These are phyloP conservation scores for Colletotrichum simmondsii DNA, from an alignment of 2,329 filamentous ascomycete genomes.

Conservation along the genomic window DNA sequence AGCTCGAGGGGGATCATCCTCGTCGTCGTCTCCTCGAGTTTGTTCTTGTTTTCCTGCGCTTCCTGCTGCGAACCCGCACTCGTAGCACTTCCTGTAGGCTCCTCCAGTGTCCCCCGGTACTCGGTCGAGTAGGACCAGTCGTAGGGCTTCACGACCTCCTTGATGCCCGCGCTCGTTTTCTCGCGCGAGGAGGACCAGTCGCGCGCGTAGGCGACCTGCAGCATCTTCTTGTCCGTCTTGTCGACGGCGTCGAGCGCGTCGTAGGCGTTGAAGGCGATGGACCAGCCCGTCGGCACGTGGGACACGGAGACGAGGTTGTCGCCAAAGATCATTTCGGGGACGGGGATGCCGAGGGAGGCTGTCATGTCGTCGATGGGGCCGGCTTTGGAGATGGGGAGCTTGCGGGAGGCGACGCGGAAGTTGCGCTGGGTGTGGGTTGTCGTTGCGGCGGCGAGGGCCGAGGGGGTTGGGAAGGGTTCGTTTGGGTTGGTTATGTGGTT, in stretches of 20 bases:
- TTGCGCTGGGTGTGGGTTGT: conserved; percentile 67
- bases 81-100: neutral
- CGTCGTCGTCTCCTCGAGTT: conserved; percentile 36
- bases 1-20: conserved; percentile 83
- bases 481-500: conserved; percentile 54
- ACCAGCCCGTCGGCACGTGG: conserved; percentile 81
- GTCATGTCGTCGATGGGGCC: conserved; percentile 90
- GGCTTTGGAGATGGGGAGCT: conserved; percentile 94
- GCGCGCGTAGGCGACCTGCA: conserved; percentile 91
- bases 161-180: conserved; percentile 86
- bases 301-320: conserved; percentile 86
- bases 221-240: conserved; percentile 91
- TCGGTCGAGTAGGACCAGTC: conserved; percentile 98
- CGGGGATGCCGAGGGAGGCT: conserved; percentile 81
- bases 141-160: conserved; percentile 93
- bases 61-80: conserved; percentile 9
- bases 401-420: conserved; percentile 84
- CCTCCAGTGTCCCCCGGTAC: conserved; percentile 78
- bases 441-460: conserved; percentile 64
- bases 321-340: conserved; percentile 99
- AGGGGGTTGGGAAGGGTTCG: conserved; percentile 66
- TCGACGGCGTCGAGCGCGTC: conserved; percentile 92
- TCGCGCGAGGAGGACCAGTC: conserved; percentile 80
- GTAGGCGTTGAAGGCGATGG: conserved; percentile 82
- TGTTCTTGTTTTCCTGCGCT: neutral